A percentile compares a stretch with the other conserved stretches of the same genome.
phyloP scores from a whole-genome alignment of 2,329 filamentous ascomycete species.

The Trichoderma sp. region DNA sequence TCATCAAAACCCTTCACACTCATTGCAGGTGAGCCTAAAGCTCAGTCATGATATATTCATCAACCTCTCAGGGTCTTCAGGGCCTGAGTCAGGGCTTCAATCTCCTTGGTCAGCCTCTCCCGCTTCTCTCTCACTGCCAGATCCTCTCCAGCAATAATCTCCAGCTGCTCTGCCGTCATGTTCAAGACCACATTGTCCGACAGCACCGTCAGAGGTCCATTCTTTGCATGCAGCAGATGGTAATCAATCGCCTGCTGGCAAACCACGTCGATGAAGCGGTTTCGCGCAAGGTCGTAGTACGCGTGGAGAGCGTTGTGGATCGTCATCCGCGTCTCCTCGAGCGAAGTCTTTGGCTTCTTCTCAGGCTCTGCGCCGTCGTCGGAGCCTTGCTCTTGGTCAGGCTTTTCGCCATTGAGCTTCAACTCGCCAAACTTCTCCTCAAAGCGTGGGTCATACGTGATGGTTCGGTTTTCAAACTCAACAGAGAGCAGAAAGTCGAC shows the following conservation, averaged over 20 bases:
- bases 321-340: slow-evolving; percentile 43
- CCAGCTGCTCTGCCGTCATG: slow-evolving; percentile 48
- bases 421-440: slow-evolving; percentile 22
- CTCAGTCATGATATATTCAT: not conserved
- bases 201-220: slow-evolving; percentile 53
- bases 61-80: slow-evolving; percentile 25
- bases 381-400: not conserved
- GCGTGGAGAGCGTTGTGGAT: slow-evolving; percentile 58
- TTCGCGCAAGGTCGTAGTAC: slow-evolving; percentile 60
- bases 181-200: slow-evolving; percentile 47
- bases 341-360: not conserved
- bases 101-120: slow-evolving; percentile 42
- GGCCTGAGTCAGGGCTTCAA: slow-evolving; percentile 42
- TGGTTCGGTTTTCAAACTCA: slow-evolving; percentile 23
- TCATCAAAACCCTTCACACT: not conserved
- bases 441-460: slow-evolving; percentile 26
- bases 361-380: no score
- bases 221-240: slow-evolving; percentile 47
- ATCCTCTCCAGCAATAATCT: slow-evolving; percentile 55
- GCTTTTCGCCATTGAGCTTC: slow-evolving; percentile 6
- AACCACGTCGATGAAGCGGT: slow-evolving; percentile 62
- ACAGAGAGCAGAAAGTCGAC: slow-evolving; percentile 47
- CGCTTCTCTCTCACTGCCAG: slow-evolving; percentile 27
- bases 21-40: not conserved
- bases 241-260: slow-evolving; percentile 56